A percentile compares a stretch with the other conserved stretches of the same genome.
phyloP scores from a whole-genome alignment of 202 grass and related monocot genomes.

The Bolboschoenoplectus hybrid region DNA sequence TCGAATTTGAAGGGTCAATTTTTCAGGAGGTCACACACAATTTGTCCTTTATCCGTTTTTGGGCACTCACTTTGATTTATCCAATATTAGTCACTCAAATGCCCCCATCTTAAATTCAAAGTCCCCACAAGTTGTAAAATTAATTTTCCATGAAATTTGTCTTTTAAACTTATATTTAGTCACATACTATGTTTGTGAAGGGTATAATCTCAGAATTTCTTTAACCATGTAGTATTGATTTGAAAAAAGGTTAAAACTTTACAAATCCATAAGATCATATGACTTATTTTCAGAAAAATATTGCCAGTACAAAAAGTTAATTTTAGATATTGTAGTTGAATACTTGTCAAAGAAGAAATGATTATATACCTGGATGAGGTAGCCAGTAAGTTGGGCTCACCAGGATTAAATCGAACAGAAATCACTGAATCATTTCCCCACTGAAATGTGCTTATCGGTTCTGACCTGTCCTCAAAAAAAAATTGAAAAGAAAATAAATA shows the following conservation, averaged over 20 bases:
- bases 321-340: not conserved
- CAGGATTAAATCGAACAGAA: conserved; percentile 86
- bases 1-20: not conserved
- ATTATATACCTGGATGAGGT: conserved; percentile 73
- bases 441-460: conserved; percentile 81
- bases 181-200: not conserved
- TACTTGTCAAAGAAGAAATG: conserved; percentile 29
- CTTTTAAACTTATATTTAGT: not conserved
- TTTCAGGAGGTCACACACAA: not conserved
- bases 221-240: not conserved
- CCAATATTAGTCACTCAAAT: not conserved
- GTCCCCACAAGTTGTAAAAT: not conserved
- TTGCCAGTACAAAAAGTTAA: not conserved
- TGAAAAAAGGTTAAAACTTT: conserved; percentile 5
- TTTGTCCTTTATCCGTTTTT: not conserved
- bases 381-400: conserved; percentile 80
- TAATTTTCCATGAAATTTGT: not conserved
- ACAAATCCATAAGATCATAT: not conserved
- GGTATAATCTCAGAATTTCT: not conserved
- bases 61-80: not conserved
- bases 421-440: conserved; percentile 94
- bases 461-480: conserved; percentile 66
- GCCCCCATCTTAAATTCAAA: not conserved
- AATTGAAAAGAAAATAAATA: conserved; percentile 20
- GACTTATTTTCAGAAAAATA: not conserved